phyloP scores from a whole-genome alignment of 164 flowering plant species.

The Stephania cephalantha region DNA sequence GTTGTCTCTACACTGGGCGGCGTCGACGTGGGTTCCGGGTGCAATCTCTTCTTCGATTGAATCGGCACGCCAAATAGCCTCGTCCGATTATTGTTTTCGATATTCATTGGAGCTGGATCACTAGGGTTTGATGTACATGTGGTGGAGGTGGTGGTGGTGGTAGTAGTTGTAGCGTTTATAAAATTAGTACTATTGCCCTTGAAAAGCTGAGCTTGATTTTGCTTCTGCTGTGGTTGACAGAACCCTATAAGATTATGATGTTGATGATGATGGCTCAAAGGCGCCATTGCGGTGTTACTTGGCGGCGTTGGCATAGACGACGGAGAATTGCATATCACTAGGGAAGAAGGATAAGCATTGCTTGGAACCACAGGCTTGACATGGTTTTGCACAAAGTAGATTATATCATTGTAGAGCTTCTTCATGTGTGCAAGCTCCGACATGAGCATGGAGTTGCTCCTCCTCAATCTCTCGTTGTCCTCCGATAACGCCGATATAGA shows the following conservation, averaged over 20 bases:
- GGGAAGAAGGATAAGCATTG: constrained; percentile 38
- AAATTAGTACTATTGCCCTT: constrained; percentile 17
- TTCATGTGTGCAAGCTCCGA: constrained; percentile 89
- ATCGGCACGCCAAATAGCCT: constrained; percentile 85
- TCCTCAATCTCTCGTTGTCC: constrained; percentile 76
- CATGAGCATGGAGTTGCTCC: constrained; percentile 75
- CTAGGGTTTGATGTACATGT: constrained; percentile 13
- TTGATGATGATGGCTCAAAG: constrained; percentile 12
- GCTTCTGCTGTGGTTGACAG: constrained; percentile 28
- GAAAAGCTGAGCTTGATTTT: constrained; percentile 18
- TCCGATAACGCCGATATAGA: constrained; percentile 56
- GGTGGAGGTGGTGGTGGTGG: constrained; percentile 23
- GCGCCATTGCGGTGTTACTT: constrained; percentile 15
- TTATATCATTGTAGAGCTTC: constrained; percentile 89
- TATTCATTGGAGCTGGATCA: constrained; percentile 31
- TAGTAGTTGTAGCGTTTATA: neutral
- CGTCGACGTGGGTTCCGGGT: constrained; percentile 44
- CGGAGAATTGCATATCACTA: constrained; percentile 26
- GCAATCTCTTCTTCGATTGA: constrained; percentile 75
- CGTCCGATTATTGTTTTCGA: constrained; percentile 30
- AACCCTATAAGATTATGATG: constrained; percentile 27
- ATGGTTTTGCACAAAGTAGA: constrained; percentile 91
- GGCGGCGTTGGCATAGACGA: constrained; percentile 4
- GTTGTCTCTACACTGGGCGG: constrained; percentile 25
- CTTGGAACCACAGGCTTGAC: constrained; percentile 88